These are phyloP conservation scores for Neurospora crassa DNA, from an alignment of 2,329 filamentous ascomycete genomes.

Conservation along the genomic window DNA sequence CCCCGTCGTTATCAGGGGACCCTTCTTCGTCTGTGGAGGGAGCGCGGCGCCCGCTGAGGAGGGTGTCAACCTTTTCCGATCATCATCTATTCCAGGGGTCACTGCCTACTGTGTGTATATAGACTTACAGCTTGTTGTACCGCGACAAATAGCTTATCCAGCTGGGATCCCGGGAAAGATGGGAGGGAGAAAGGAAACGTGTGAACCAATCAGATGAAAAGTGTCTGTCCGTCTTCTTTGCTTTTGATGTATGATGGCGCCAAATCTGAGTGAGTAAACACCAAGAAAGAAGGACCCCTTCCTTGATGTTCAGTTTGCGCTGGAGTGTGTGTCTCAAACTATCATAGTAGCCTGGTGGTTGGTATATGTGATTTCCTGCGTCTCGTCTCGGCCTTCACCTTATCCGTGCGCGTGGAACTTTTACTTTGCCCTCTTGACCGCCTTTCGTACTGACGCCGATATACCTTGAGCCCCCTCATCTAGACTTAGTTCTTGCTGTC, in stretches of 20 bases:
- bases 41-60: constrained; percentile 21
- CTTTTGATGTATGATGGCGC: neutral
- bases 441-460: constrained; percentile 28
- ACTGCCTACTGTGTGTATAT: constrained; percentile 22
- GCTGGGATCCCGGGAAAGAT: neutral
- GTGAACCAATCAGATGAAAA: neutral
- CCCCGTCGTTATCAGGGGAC: constrained; percentile 20
- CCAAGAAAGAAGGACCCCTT: neutral
- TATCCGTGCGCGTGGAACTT: constrained; percentile 45
- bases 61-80: constrained; percentile 23
- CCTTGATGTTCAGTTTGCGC: constrained; percentile 2
- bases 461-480: constrained; percentile 23
- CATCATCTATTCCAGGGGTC: constrained; percentile 22
- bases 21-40: constrained; percentile 23
- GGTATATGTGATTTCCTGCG: constrained; percentile 27
- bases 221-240: neutral
- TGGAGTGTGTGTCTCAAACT: constrained; percentile 23
- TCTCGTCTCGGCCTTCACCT: constrained; percentile 41
- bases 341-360: too few relatives aligned
- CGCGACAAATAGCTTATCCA: constrained; percentile 10
- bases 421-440: constrained; percentile 31
- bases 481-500: constrained; percentile 22
- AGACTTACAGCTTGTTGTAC: constrained; percentile 21
- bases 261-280: neutral
- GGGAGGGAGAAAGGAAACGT: neutral